Conservation (phyloP, 2,329 filamentous ascomycete genomes). For the Mycosphaerella sp. region DNA sequence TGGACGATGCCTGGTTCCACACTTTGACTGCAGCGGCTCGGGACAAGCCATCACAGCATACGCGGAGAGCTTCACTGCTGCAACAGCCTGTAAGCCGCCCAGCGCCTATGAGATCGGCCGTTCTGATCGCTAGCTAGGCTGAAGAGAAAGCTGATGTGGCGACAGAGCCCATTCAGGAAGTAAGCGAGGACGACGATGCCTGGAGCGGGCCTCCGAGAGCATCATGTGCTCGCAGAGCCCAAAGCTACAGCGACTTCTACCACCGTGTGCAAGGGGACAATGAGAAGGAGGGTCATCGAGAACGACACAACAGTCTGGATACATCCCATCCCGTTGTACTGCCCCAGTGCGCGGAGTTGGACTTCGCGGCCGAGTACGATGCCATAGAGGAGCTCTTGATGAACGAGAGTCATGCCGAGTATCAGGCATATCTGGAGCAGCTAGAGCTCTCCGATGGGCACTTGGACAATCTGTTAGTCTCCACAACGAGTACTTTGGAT, state of each 20-base stretch:
- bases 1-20: slow-evolving; percentile 75
- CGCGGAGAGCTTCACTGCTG: slow-evolving; percentile 63
- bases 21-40: slow-evolving; percentile 48
- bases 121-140: slow-evolving; percentile 47
- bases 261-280: slow-evolving; percentile 54
- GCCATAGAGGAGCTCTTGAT: slow-evolving; percentile 61
- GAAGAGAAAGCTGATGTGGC: slow-evolving; percentile 49
- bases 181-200: slow-evolving; percentile 49
- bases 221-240: slow-evolving; percentile 58
- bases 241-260: slow-evolving; percentile 75
- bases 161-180: slow-evolving; percentile 50
- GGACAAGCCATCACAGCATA: slow-evolving; percentile 47
- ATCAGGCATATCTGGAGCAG: slow-evolving; percentile 78
- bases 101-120: slow-evolving; percentile 24
- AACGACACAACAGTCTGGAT: slow-evolving; percentile 36
- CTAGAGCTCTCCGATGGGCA: slow-evolving; percentile 74
- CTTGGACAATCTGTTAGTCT: slow-evolving; percentile 68
- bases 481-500: slow-evolving; percentile 68
- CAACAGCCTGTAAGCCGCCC: slow-evolving; percentile 45
- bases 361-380: slow-evolving; percentile 54
- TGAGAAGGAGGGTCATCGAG: slow-evolving; percentile 44
- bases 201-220: slow-evolving; percentile 57
- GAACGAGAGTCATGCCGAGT: slow-evolving; percentile 77
- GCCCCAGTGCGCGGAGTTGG: slow-evolving; percentile 39
- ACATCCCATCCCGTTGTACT: slow-evolving; percentile 23